Conservation (phyloP, 2,329 filamentous ascomycete species). For the Aspergillus piperis region DNA sequence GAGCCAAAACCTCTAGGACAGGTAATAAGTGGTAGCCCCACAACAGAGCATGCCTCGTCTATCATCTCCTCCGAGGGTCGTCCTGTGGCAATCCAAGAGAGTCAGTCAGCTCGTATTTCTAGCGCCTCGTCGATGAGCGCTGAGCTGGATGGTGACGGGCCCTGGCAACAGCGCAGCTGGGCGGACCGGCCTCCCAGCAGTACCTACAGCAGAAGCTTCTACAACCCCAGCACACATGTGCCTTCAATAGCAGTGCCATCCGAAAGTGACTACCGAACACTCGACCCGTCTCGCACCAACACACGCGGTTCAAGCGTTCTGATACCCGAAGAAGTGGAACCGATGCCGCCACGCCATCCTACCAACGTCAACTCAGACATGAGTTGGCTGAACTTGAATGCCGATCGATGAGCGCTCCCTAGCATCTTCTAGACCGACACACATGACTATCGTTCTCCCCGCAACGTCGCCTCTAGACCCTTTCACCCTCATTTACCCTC, state of each 20-base stretch:
- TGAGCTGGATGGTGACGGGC: slow-evolving; percentile 33
- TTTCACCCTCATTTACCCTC: background rate
- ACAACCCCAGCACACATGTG: slow-evolving; percentile 30
- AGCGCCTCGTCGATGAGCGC: slow-evolving; percentile 45
- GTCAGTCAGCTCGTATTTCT: slow-evolving; percentile 47
- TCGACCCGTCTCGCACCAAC: slow-evolving; percentile 24
- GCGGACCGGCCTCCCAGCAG: slow-evolving; percentile 43
- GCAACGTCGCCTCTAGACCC: background rate
- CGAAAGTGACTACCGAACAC: slow-evolving; percentile 16
- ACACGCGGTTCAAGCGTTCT: slow-evolving; percentile 36
- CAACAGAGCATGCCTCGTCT: slow-evolving; percentile 37
- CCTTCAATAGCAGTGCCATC: slow-evolving; percentile 20
- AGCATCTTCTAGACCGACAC: background rate
- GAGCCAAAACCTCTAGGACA: slow-evolving; percentile 42
- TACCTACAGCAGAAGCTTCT: slow-evolving; percentile 44
- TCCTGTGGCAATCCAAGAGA: slow-evolving; percentile 39
- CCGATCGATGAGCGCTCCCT: slow-evolving; percentile 23
- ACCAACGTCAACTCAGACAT: slow-evolving; percentile 42
- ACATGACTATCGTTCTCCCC: background rate
- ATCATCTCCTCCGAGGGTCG: slow-evolving; percentile 26
- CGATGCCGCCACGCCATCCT: slow-evolving; percentile 20
- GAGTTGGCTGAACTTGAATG: slow-evolving; percentile 47
- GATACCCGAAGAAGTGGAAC: slow-evolving; percentile 34
- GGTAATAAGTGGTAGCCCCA: slow-evolving; percentile 47
- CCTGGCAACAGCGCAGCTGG: slow-evolving; percentile 33